A percentile compares a stretch with the other conserved stretches of the same genome.
Conservation (phyloP, 2,329 filamentous ascomycete genomes). For the Pyrenophora tritici-repentis region DNA sequence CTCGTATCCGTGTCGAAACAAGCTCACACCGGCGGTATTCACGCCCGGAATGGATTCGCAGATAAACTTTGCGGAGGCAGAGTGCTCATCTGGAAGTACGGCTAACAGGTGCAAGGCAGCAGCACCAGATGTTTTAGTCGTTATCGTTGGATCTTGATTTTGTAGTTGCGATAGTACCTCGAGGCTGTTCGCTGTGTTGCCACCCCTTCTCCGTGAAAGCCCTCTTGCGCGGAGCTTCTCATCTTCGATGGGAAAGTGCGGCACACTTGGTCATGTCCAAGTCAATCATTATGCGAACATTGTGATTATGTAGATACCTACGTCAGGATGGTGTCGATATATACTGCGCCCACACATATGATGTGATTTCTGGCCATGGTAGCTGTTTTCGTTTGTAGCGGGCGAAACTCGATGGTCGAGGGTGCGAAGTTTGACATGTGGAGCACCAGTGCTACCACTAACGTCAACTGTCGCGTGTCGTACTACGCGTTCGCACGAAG, state of each 20-base stretch:
- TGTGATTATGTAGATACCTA: background rate
- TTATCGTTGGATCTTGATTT: background rate
- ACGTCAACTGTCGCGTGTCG: conserved; percentile 5
- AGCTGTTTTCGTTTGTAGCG: background rate
- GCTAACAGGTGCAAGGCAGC: conserved; percentile 47
- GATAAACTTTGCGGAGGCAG: conserved; percentile 60
- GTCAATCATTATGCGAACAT: background rate
- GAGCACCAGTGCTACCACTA: conserved; percentile 6
- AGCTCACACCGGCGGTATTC: conserved; percentile 57
- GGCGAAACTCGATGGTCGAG: background rate
- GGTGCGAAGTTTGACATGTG: conserved; percentile 4
- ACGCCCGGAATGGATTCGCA: conserved; percentile 59
- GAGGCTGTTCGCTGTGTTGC: conserved; percentile 74
- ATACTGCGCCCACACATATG: conserved; percentile 69
- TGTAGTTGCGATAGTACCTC: conserved; percentile 68
- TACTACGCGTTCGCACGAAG: background rate
- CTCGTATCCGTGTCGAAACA: conserved; percentile 60
- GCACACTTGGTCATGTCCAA: conserved; percentile 55
- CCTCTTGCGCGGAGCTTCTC: conserved; percentile 70
- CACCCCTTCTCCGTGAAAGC: conserved; percentile 66
- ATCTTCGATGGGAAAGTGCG: conserved; percentile 71
- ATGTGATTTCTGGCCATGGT: conserved; percentile 52
- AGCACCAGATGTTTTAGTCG: background rate
- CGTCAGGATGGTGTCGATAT: conserved; percentile 67
- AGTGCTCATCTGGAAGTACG: conserved; percentile 59